A percentile compares a stretch with the other conserved stretches of the same genome.
Evolutionary conservation across 1,284 basidiomycete species (phyloP).

Genomic region (Sporisorium reilianum): DNA sequence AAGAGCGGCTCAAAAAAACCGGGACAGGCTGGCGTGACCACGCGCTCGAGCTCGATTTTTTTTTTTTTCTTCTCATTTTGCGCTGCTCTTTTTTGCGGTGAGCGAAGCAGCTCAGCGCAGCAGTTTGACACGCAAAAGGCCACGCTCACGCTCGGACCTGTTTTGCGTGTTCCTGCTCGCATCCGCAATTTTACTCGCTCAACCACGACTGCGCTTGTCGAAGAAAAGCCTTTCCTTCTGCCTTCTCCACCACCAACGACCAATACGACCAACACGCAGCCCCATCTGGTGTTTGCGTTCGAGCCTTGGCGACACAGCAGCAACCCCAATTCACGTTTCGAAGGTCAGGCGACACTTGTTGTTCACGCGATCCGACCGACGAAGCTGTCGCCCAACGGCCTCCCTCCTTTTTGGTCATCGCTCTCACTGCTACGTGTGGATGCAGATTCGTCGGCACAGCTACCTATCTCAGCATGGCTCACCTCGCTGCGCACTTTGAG

Average conservation of each 20-base stretch:
- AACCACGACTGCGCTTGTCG: conserved; percentile 1
- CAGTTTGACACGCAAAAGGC: not conserved
- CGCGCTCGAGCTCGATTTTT: conserved; percentile 4
- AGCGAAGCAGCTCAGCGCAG: not conserved
- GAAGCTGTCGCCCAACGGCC: not conserved
- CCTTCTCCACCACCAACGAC: conserved; percentile 9
- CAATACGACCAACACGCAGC: conserved; percentile 15
- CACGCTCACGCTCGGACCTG: conserved; percentile 42
- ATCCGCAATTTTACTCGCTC: not conserved
- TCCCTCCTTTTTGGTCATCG: too few species aligned
- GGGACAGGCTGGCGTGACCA: conserved; percentile 4
- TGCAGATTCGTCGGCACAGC: not conserved
- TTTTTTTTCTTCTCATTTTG: not conserved
- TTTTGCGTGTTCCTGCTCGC: not conserved
- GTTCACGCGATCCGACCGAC: not conserved
- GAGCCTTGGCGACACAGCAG: not conserved
- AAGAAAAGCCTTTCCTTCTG: not conserved
- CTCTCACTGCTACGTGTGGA: not conserved
- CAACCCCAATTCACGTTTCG: not conserved
- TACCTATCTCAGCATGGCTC: conserved; percentile 24
- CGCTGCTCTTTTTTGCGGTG: not conserved
- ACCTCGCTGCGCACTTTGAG: conserved; percentile 49
- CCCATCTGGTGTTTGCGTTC: conserved; percentile 15
- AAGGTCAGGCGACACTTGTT: conserved; percentile 3
- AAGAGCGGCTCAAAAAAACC: not conserved